phyloP scores from a whole-genome alignment of 2,329 filamentous ascomycete genomes.

The Trichoderma koningii region DNA sequence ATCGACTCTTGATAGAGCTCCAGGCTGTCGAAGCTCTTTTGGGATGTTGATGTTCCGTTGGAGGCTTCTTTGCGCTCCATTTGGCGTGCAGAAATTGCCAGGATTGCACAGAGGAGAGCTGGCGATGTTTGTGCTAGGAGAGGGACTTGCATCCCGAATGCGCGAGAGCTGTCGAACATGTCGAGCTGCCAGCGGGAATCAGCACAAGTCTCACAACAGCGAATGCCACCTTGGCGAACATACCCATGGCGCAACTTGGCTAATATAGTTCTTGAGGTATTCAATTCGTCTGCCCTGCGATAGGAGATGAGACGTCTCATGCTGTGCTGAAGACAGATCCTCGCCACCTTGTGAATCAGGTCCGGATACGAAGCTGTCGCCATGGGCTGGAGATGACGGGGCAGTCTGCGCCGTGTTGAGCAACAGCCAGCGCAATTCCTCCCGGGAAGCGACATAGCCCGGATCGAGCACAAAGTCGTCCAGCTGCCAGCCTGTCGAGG shows the following conservation, averaged over 20 bases:
- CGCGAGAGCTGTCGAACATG: constrained; percentile 19
- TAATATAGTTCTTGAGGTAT: constrained; percentile 16
- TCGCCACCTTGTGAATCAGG: not conserved
- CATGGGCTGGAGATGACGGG: constrained; percentile 2
- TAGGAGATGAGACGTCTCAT: not conserved
- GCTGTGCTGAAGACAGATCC: not conserved
- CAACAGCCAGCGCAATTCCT: constrained; percentile 15
- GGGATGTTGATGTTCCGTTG: constrained; percentile 2
- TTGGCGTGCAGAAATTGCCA: constrained; percentile 3
- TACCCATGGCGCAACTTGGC: constrained; percentile 18
- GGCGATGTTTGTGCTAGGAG: constrained; percentile 13
- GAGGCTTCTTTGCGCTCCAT: constrained; percentile 9
- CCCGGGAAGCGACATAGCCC: constrained; percentile 17
- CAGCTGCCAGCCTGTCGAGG: constrained; percentile 19
- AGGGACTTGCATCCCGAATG: constrained; percentile 12
- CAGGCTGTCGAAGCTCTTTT: constrained; percentile 16
- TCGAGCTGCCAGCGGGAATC: not conserved
- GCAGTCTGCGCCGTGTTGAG: constrained; percentile 19
- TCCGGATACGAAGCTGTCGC: not conserved
- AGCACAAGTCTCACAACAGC: not conserved
- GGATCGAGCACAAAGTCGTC: constrained; percentile 18
- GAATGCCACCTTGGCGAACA: not conserved
- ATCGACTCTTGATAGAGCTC: constrained; percentile 19
- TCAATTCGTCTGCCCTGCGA: constrained; percentile 13
- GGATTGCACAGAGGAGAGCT: constrained; percentile 11